Conservation (phyloP, 2,329 filamentous ascomycete species). For the Microsporum ferrugineum region DNA sequence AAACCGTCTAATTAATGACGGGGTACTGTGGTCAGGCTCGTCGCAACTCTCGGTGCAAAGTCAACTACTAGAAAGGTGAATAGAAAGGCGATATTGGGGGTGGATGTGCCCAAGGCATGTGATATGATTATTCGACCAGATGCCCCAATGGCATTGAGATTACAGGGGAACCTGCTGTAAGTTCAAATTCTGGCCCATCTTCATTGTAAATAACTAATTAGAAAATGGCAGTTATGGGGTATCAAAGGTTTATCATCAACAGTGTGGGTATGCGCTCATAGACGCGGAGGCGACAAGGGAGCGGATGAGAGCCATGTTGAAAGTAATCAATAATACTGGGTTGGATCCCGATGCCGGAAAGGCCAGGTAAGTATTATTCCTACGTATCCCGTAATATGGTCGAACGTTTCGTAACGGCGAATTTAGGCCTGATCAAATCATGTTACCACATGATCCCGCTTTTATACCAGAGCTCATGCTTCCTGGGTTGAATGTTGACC, state of each 20-base stretch:
- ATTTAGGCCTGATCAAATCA: slow-evolving; percentile 60
- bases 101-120: slow-evolving; percentile 78
- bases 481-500: slow-evolving; percentile 47
- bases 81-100: slow-evolving; percentile 75
- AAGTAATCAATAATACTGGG: slow-evolving; percentile 45
- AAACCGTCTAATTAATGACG: not conserved
- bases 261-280: slow-evolving; percentile 72
- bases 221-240: slow-evolving; percentile 9
- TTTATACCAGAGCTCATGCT: slow-evolving; percentile 60
- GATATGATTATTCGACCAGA: slow-evolving; percentile 75
- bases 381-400: not conserved
- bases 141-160: slow-evolving; percentile 75
- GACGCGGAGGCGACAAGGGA: slow-evolving; percentile 67
- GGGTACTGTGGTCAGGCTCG: slow-evolving; percentile 51
- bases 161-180: slow-evolving; percentile 78
- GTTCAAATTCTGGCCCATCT: slow-evolving; percentile 15
- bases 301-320: slow-evolving; percentile 59
- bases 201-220: slow-evolving; percentile 1
- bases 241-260: slow-evolving; percentile 69
- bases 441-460: slow-evolving; percentile 68
- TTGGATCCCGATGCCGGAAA: slow-evolving; percentile 62
- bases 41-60: slow-evolving; percentile 73
- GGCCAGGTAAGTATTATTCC: slow-evolving; percentile 47
- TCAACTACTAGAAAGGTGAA: slow-evolving; percentile 62
- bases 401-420: not conserved